Evolutionary conservation across 345 rosid species (phyloP).

Genomic region (Reutealis trisperma): DNA sequence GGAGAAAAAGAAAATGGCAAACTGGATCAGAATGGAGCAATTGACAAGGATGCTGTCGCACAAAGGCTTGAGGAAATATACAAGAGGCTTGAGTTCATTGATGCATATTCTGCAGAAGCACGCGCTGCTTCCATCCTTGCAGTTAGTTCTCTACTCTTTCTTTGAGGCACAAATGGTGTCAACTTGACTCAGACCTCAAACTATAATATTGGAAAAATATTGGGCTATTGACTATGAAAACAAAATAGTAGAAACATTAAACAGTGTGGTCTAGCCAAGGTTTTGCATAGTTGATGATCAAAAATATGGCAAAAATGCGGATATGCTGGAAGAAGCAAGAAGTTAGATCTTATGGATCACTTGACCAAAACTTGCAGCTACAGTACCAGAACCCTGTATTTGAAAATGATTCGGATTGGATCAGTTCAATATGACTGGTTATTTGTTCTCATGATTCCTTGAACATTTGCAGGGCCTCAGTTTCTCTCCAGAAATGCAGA

Average conservation of each 20-base stretch:
- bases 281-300: background rate
- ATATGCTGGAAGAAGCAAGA: background rate
- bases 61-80: constrained; percentile 83
- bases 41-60: constrained; percentile 60
- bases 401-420: background rate
- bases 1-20: constrained; percentile 50
- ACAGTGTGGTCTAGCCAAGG: background rate
- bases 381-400: background rate
- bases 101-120: constrained; percentile 92
- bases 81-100: constrained; percentile 91
- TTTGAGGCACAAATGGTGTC: constrained; percentile 6
- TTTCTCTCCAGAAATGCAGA: constrained; percentile 93
- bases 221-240: background rate
- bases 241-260: background rate
- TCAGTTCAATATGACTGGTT: background rate
- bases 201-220: background rate
- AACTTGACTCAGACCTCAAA: constrained; percentile 12
- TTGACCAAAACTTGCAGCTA: background rate
- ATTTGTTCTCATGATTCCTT: background rate
- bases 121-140: constrained; percentile 98
- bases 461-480: constrained; percentile 78
- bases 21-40: constrained; percentile 43
- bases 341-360: background rate
- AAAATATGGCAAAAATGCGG: background rate
- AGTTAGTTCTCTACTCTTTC: constrained; percentile 43